These are phyloP conservation scores for Phytophthora chlamydospora DNA, from an alignment of 352 stramenopile species.

Conservation along the genomic window DNA sequence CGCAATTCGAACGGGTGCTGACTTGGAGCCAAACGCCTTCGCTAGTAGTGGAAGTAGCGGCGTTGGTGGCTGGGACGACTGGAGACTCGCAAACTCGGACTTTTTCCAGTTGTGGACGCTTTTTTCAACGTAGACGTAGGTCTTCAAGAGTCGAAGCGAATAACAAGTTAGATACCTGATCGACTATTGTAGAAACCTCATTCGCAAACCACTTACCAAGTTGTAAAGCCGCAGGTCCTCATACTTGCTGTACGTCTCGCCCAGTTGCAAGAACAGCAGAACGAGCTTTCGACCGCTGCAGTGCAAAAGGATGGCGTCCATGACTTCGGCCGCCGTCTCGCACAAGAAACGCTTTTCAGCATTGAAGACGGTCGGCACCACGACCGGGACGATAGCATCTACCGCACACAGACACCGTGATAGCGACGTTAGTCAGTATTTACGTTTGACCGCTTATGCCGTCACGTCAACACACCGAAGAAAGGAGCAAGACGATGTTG, in stretches of 20 bases:
- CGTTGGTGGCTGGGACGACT: constrained; percentile 19
- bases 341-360: constrained; percentile 64
- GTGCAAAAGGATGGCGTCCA: constrained; percentile 58
- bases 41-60: constrained; percentile 36
- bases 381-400: constrained; percentile 56
- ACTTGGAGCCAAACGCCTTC: constrained; percentile 47
- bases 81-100: constrained; percentile 34
- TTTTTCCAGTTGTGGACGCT: constrained; percentile 52
- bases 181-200: too few species aligned
- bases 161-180: neutral
- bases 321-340: constrained; percentile 61
- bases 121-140: constrained; percentile 66
- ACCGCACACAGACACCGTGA: neutral
- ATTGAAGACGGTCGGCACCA: constrained; percentile 54
- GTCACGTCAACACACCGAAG: constrained; percentile 37
- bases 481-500: constrained; percentile 52
- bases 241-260: constrained; percentile 29
- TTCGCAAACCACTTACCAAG: constrained; percentile 34
- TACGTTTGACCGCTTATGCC: neutral
- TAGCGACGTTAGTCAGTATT: neutral
- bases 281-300: constrained; percentile 54
- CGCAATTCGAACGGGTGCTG: constrained; percentile 49
- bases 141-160: constrained; percentile 24
- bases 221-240: constrained; percentile 60
- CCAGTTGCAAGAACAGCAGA: constrained; percentile 42